phyloP scores from a whole-genome alignment of 1,284 basidiomycete species.

The Ceratobasidium sp. region DNA sequence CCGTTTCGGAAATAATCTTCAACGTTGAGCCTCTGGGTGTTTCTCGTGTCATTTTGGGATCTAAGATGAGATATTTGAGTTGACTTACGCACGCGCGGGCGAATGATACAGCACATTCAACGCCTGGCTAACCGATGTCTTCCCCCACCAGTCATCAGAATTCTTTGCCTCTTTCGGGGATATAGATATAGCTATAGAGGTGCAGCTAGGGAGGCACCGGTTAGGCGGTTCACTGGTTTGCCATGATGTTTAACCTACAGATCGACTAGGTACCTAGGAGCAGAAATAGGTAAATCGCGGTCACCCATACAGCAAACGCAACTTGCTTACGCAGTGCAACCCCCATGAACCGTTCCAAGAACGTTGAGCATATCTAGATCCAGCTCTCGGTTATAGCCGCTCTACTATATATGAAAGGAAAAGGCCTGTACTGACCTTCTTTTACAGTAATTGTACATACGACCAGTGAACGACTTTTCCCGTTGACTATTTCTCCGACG shows the following conservation, averaged over 20 bases:
- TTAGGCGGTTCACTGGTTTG: background rate
- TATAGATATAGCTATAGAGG: conserved; percentile 29
- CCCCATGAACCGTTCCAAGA: conserved; percentile 46
- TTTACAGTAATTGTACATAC: conserved; percentile 43
- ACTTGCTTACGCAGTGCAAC: conserved; percentile 41
- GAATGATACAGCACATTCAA: conserved; percentile 46
- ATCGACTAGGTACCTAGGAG: conserved; percentile 40
- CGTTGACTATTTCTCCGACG: conserved; percentile 29
- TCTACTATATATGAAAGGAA: background rate
- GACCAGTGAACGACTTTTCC: conserved; percentile 36
- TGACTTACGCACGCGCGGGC: conserved; percentile 44
- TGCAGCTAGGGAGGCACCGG: conserved; percentile 25
- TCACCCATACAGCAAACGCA: background rate
- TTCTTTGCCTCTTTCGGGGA: conserved; percentile 7
- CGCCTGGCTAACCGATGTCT: conserved; percentile 42
- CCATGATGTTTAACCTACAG: conserved; percentile 21
- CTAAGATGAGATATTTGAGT: background rate
- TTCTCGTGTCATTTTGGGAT: background rate
- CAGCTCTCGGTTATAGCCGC: background rate
- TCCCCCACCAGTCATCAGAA: conserved; percentile 44
- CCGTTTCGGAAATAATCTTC: conserved; percentile 41
- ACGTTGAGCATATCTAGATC: conserved; percentile 47
- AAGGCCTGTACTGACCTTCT: conserved; percentile 40
- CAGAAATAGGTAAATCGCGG: background rate
- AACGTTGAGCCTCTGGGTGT: conserved; percentile 37